Evolutionary conservation across 139 green algal species (phyloP).

Genomic region (Chlamydomonas sp.): DNA sequence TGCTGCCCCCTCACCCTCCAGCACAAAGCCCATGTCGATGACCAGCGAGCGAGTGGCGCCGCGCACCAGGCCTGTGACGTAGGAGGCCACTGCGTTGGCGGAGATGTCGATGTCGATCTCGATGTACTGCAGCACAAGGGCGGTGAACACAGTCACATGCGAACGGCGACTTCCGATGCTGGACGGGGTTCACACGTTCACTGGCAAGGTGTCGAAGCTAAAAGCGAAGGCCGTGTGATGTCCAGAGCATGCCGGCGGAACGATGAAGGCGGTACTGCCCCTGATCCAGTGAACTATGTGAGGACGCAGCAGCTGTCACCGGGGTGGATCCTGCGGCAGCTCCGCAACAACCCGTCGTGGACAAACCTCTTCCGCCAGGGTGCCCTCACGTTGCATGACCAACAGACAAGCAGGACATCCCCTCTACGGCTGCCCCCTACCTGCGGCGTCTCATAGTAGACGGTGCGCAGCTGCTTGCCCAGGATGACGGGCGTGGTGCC

Average conservation of each 20-base stretch:
- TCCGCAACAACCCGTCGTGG: no score
- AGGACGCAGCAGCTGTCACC: no score
- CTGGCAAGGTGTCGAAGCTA: no score
- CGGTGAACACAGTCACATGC: background rate
- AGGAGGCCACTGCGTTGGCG: slow-evolving; percentile 56
- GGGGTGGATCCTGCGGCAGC: no score
- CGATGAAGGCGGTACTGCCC: no score
- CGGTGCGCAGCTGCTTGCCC: slow-evolving; percentile 68
- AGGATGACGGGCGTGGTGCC: slow-evolving; percentile 75
- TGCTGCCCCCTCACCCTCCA: slow-evolving; percentile 46
- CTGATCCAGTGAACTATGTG: no score
- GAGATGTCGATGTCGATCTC: slow-evolving; percentile 68
- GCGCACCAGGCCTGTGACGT: slow-evolving; percentile 63
- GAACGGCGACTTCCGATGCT: background rate
- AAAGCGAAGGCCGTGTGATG: no score
- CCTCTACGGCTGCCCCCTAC: background rate
- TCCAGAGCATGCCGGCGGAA: no score
- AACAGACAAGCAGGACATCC: background rate
- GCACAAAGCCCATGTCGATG: slow-evolving; percentile 74
- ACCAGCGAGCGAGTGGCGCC: slow-evolving; percentile 64
- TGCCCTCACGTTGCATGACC: no score
- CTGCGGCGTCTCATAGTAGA: slow-evolving; percentile 62
- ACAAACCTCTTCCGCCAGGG: no score
- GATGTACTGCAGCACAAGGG: slow-evolving; percentile 47
- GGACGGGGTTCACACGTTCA: no score